These are phyloP conservation scores for Volutella citrinella DNA, from an alignment of 2,329 filamentous ascomycete genomes.

Conservation along the genomic window DNA sequence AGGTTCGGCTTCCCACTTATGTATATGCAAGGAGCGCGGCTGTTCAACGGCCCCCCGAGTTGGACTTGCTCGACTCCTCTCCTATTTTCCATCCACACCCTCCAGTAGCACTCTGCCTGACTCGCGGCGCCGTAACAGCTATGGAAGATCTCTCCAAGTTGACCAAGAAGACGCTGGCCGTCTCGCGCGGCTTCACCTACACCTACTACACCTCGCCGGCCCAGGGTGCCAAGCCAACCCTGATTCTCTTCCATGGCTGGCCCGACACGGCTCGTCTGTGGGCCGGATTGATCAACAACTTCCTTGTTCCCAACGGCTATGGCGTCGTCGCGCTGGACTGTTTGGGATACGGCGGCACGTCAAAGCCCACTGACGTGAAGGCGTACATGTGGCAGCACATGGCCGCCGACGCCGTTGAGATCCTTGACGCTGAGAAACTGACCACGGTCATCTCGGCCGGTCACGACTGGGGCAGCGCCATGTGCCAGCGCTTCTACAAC, in stretches of 20 bases:
- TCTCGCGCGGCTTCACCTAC: slow-evolving; percentile 34
- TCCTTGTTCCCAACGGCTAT: slow-evolving; percentile 35
- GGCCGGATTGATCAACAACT: slow-evolving; percentile 36
- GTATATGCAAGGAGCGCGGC: too few relatives aligned
- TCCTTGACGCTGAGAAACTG: slow-evolving; percentile 36
- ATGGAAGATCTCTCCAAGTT: slow-evolving; percentile 23
- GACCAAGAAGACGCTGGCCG: slow-evolving; percentile 25
- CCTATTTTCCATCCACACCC: too few relatives aligned
- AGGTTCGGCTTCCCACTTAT: too few relatives aligned
- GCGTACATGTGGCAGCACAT: slow-evolving; percentile 36
- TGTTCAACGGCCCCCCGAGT: too few relatives aligned
- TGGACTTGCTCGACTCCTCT: too few relatives aligned
- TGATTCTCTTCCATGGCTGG: slow-evolving; percentile 47
- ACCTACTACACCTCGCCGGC: slow-evolving; percentile 35
- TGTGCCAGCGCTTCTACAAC: slow-evolving; percentile 40
- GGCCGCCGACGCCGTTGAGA: slow-evolving; percentile 35
- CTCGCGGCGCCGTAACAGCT: too few relatives aligned
- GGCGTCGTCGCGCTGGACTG: slow-evolving; percentile 37
- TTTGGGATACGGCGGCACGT: slow-evolving; percentile 37
- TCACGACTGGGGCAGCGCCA: slow-evolving; percentile 47
- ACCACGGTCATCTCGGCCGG: slow-evolving; percentile 39
- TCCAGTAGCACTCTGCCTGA: too few relatives aligned
- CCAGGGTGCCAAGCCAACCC: slow-evolving; percentile 25
- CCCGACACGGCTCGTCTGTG: slow-evolving; percentile 45
- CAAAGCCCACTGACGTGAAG: slow-evolving; percentile 36